These are phyloP conservation scores for Kwoniella mangroviensis DNA, from an alignment of 768 basidiomycete species.

Conservation along the genomic window DNA sequence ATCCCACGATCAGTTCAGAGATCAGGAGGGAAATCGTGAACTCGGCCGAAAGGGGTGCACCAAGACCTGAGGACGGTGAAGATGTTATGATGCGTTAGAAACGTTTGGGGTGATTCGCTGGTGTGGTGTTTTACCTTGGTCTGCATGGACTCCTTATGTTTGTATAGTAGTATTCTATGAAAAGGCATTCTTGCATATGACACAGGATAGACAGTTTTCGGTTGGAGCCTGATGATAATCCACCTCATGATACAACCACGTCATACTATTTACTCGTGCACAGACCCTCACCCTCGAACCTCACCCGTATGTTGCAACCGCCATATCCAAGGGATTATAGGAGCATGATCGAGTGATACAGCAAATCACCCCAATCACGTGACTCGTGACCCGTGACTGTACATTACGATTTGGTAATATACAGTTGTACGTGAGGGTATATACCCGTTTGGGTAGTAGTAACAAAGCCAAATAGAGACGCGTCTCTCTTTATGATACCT, in stretches of 20 bases:
- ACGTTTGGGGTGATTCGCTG: not conserved
- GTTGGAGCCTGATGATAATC: no score
- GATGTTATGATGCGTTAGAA: slow-evolving; percentile 51
- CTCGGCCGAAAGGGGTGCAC: slow-evolving; percentile 82
- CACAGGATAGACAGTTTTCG: not conserved
- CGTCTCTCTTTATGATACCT: slow-evolving; percentile 12
- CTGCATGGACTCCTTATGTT: not conserved
- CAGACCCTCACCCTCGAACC: not conserved
- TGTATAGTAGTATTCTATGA: not conserved
- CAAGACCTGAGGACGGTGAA: slow-evolving; percentile 67
- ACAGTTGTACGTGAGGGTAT: no score
- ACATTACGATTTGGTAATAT: slow-evolving; percentile 7
- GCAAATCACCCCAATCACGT: slow-evolving; percentile 24
- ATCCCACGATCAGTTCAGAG: slow-evolving; percentile 85
- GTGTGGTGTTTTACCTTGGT: not conserved
- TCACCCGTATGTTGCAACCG: not conserved
- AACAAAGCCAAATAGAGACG: not conserved
- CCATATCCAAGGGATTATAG: slow-evolving; percentile 1
- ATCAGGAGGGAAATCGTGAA: slow-evolving; percentile 86
- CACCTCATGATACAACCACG: no score
- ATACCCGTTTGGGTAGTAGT: slow-evolving; percentile 3
- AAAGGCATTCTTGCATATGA: not conserved
- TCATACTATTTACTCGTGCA: not conserved
- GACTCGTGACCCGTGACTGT: not conserved
- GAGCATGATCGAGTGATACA: not conserved